Percentiles rank a stretch among this genome's conserved stretches.
phyloP scores from a whole-genome alignment of 345 rosid genomes.

The Salix suchowensis region DNA sequence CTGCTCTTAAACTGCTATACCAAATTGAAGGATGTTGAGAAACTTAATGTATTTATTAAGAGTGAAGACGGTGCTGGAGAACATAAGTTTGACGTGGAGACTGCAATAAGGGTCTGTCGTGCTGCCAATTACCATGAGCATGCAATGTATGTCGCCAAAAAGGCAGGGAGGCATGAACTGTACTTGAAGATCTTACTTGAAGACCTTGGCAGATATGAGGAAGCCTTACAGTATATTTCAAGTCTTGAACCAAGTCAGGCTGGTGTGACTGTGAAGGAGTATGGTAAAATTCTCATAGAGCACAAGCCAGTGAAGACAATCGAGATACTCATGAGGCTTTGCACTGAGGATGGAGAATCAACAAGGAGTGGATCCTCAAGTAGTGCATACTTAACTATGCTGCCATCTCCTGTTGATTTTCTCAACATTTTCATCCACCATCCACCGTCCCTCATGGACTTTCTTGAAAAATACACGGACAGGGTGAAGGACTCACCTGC shows the following conservation, averaged over 20 bases:
- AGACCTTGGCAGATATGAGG: conserved; percentile 90
- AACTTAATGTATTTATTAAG: conserved; percentile 82
- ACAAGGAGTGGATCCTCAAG: conserved; percentile 52
- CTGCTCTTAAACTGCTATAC: conserved; percentile 94
- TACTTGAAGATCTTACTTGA: conserved; percentile 89
- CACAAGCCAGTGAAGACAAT: conserved; percentile 86
- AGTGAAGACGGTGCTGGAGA: conserved; percentile 89
- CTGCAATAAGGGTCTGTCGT: conserved; percentile 97
- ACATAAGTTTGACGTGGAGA: conserved; percentile 92
- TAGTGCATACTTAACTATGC: conserved; percentile 65
- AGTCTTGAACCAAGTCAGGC: conserved; percentile 98
- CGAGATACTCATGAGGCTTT: conserved; percentile 82
- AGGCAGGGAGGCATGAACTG: conserved; percentile 95
- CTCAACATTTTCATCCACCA: conserved; percentile 83
- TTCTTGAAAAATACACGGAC: conserved; percentile 73
- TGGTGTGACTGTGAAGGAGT: conserved; percentile 88
- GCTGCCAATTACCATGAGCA: conserved; percentile 98
- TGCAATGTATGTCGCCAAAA: conserved; percentile 97
- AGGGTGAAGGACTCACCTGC: conserved; percentile 97
- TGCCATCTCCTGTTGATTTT: conserved; percentile 98
- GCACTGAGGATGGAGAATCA: conserved; percentile 68
- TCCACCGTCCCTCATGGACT: conserved; percentile 76
- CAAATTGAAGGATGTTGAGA: conserved; percentile 90
- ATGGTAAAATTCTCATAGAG: conserved; percentile 90
- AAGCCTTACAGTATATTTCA: conserved; percentile 84